Evolutionary conservation across 2,329 filamentous ascomycete species (phyloP).

Genomic region (Esteya vermicola): DNA sequence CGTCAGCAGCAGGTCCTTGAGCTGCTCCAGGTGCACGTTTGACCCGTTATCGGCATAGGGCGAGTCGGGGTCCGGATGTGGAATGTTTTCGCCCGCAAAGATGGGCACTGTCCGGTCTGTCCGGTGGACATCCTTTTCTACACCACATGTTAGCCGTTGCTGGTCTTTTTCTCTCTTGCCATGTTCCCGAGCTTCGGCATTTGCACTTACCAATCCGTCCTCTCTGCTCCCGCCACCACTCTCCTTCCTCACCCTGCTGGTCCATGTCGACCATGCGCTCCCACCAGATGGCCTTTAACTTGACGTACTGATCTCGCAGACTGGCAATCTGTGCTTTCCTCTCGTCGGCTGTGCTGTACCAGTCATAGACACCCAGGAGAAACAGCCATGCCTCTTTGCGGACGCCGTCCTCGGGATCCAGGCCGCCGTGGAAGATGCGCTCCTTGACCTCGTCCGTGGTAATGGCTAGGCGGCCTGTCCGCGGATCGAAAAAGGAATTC

Average conservation of each 20-base stretch:
- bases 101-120: conserved; percentile 92
- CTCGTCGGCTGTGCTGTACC: conserved; percentile 82
- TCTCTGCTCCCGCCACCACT: conserved; percentile 95
- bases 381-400: conserved; percentile 96
- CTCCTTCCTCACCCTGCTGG: conserved; percentile 65
- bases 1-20: conserved; percentile 97
- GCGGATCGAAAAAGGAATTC: conserved; percentile 74
- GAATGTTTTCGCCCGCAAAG: conserved; percentile 90
- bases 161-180: conserved; percentile 75
- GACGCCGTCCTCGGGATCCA: conserved; percentile 79
- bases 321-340: conserved; percentile 71
- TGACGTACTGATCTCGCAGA: conserved; percentile 82
- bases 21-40: conserved; percentile 94
- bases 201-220: conserved; percentile 74
- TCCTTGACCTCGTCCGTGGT: conserved; percentile 92
- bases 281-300: conserved; percentile 93
- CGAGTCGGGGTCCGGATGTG: conserved; percentile 89
- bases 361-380: conserved; percentile 78
- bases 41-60: conserved; percentile 88
- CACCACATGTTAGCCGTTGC: conserved; percentile 39
- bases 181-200: no score
- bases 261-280: conserved; percentile 75
- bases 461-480: conserved; percentile 58
- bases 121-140: conserved; percentile 97
- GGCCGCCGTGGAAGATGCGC: conserved; percentile 86